Evolutionary conservation across 177 flowering plant species (phyloP).

Genomic region (Vitis hybrid): DNA sequence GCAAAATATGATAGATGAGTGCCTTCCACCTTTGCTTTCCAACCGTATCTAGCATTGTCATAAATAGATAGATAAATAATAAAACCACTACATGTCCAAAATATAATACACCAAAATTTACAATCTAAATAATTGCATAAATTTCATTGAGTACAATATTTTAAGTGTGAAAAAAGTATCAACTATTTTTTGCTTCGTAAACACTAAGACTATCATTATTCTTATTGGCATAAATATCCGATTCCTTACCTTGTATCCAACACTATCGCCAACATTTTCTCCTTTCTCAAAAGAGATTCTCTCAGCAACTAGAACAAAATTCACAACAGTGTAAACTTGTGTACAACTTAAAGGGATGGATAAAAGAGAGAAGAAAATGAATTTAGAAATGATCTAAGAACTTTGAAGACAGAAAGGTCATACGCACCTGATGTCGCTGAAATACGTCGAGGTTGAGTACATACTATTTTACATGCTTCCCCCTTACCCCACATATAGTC

Average conservation of each 20-base stretch:
- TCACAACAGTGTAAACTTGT: slow-evolving; percentile 4
- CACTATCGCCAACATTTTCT: slow-evolving; percentile 69
- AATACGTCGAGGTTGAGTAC: slow-evolving; percentile 97
- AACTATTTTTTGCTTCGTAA: too few species aligned
- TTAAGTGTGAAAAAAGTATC: too few species aligned
- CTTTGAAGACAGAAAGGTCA: slow-evolving; percentile 1
- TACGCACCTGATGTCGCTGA: slow-evolving; percentile 89
- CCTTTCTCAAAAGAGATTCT: slow-evolving; percentile 95
- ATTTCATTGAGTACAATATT: too few species aligned
- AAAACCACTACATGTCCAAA: background rate
- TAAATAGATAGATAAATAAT: slow-evolving; percentile 6
- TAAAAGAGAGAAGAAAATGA: background rate
- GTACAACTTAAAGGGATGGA: background rate
- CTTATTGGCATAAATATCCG: background rate
- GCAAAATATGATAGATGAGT: slow-evolving; percentile 88
- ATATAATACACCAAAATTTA: background rate
- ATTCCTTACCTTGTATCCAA: slow-evolving; percentile 89
- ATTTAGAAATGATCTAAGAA: background rate
- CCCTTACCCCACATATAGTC: slow-evolving; percentile 87
- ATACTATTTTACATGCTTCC: slow-evolving; percentile 78
- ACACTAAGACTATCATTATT: slow-evolving; percentile 3
- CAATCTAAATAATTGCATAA: too few species aligned
- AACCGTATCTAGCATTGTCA: slow-evolving; percentile 65
- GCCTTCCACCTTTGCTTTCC: slow-evolving; percentile 86
- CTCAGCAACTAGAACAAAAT: slow-evolving; percentile 71